phyloP scores from a whole-genome alignment of 106 monocot species.

The Amphibolis antarctica region DNA sequence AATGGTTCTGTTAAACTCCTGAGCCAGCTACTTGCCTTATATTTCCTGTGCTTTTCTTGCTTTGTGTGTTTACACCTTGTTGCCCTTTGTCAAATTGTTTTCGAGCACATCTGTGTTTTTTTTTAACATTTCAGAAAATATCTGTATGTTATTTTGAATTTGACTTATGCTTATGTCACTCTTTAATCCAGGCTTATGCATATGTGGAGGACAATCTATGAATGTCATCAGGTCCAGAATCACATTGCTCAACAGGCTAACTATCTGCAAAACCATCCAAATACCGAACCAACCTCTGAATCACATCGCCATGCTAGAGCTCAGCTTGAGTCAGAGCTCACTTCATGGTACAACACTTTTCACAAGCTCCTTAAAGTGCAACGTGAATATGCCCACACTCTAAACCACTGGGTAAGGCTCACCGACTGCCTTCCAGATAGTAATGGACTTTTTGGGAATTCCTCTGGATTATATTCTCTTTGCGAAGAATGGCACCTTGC shows the following conservation, averaged over 20 bases:
- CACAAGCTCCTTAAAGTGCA: conserved; percentile 46
- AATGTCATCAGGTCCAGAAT: conserved; percentile 84
- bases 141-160: neutral
- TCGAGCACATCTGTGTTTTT: no score
- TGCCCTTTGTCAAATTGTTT: no score
- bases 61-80: no score
- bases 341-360: conserved; percentile 60
- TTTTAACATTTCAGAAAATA: no score
- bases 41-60: no score
- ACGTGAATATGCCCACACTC: conserved; percentile 47
- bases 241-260: conserved; percentile 63
- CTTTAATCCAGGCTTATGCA: conserved; percentile 36
- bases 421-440: conserved; percentile 65
- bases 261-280: conserved; percentile 41
- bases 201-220: conserved; percentile 91
- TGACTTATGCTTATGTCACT: neutral
- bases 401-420: conserved; percentile 72
- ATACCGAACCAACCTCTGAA: conserved; percentile 60
- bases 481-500: conserved; percentile 52
- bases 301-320: conserved; percentile 45
- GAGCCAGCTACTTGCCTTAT: no score
- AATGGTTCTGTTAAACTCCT: no score
- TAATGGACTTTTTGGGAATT: conserved; percentile 11
- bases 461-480: conserved; percentile 42
- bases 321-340: conserved; percentile 70